phyloP scores from a whole-genome alignment of 2,329 filamentous ascomycete genomes.

The Fusarium tupiense region DNA sequence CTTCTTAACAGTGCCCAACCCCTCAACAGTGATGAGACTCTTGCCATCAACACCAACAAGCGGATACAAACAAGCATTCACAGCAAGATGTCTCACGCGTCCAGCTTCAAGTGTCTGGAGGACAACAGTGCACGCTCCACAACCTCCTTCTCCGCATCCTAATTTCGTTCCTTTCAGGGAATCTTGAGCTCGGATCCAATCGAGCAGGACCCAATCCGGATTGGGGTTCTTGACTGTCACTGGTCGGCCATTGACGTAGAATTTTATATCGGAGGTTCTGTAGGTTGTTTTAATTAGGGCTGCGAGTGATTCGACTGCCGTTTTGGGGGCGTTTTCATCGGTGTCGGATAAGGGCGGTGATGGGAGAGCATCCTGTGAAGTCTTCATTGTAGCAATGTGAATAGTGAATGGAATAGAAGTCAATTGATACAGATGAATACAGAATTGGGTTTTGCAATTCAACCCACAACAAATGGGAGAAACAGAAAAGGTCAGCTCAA shows the following conservation, averaged over 20 bases:
- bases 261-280: not conserved
- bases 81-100: not conserved
- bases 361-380: not conserved
- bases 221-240: not conserved
- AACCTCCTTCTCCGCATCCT: not conserved
- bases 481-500: not conserved
- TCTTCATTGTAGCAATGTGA: not conserved
- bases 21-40: conserved; percentile 3
- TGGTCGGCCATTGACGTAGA: not conserved
- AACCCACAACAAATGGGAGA: not conserved
- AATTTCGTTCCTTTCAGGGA: not conserved
- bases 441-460: rapidly evolving
- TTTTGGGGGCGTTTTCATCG: not conserved
- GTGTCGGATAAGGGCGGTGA: not conserved
- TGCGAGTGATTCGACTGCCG: not conserved
- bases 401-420: not conserved
- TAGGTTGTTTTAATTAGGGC: not conserved
- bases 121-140: not conserved
- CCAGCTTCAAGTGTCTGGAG: not conserved
- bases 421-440: not conserved
- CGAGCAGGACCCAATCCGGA: not conserved
- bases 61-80: not conserved
- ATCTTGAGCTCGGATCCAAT: conserved; percentile 4
- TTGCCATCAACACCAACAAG: conserved; percentile 5
- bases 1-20: not conserved